Base-by-base conservation (phyloP, 495 filamentous ascomycete species). In the Hypoxylon lenormandii region DNA sequence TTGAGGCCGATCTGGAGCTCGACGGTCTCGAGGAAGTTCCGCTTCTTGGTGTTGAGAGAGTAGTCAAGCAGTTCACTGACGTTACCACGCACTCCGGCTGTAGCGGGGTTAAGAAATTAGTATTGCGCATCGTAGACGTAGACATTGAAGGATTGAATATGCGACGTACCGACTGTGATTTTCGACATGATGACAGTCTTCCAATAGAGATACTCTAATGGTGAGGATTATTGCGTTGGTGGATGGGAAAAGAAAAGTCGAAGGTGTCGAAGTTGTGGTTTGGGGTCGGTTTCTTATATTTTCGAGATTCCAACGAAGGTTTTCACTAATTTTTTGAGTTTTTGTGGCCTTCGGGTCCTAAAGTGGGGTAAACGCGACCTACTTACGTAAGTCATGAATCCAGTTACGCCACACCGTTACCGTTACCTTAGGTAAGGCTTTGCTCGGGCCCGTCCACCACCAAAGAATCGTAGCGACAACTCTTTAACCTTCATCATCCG, bases 1-100 rank as follows among this genome's bases (percentile, higher is more conserved):
- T 98, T 98, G 79, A 98, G 90, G 78, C 95, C 95, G 87, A 98
- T 97, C 84, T 98, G 94, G 78, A 98, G 92, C 77, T 89, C 88
- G 80, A 91, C 89, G 77, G 93, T 96, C 87, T 96, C 93, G 83
- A 97, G 88, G 88, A 98, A 98, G 89, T 98, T 98, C 66, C 95
- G 86, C 91, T 98, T 98, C 91, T 98, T 98, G 82, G 92, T 91
- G 80, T 97, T 92, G 77, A 86, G 90, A 83, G 92, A 94, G 88
- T 96, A 96, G 69, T 96, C 90, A 72, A 97, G 90, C 58, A 97
- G 85, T 74, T 91, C 87, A 82, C 91, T 84, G 80, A 97, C 91
- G 84, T 97, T 93, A 78, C 88, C 83, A 88, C 94, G 93, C 87
- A 97, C 93, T 91, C 92, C 93, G 89, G 93, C 92, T 94, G 79